Evolutionary conservation across 2,329 filamentous ascomycete genomes (phyloP).

Genomic region (Xylaria sp.): DNA sequence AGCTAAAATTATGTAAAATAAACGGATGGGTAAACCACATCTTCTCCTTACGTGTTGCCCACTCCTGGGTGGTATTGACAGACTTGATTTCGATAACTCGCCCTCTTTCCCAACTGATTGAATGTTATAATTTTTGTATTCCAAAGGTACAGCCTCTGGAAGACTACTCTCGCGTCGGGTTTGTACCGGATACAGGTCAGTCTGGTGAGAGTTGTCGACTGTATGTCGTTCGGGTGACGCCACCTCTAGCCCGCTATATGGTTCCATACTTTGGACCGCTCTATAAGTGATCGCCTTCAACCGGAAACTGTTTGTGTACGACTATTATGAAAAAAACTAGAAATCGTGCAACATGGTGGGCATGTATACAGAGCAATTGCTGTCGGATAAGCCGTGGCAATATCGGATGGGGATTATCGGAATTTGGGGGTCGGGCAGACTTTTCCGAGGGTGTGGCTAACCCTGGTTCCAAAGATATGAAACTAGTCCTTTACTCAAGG

Average conservation of each 20-base stretch:
- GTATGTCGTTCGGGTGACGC: not conserved
- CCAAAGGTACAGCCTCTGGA: constrained; percentile 9
- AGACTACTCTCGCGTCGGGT: not conserved
- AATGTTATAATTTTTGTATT: constrained; percentile 1
- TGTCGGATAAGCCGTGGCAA: not conserved
- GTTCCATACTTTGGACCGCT: constrained; percentile 1
- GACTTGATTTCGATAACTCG: not conserved
- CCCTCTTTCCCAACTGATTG: not conserved
- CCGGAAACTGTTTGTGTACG: not conserved
- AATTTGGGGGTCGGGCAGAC: not conserved
- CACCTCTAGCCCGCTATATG: constrained; percentile 19
- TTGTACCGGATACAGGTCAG: not conserved
- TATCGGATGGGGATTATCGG: not conserved
- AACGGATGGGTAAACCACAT: constrained; percentile 38
- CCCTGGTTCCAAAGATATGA: not conserved
- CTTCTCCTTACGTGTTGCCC: not conserved
- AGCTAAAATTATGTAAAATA: constrained; percentile 36
- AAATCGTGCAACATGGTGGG: not conserved
- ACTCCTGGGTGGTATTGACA: not conserved
- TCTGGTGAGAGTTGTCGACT: not conserved
- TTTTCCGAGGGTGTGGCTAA: not conserved
- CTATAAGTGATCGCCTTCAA: not conserved
- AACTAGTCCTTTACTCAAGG: not conserved
- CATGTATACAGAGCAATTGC: too few relatives aligned
- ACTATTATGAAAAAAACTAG: not conserved